phyloP scores from a whole-genome alignment of 768 basidiomycete genomes.

The Leccinum subgranulosum region DNA sequence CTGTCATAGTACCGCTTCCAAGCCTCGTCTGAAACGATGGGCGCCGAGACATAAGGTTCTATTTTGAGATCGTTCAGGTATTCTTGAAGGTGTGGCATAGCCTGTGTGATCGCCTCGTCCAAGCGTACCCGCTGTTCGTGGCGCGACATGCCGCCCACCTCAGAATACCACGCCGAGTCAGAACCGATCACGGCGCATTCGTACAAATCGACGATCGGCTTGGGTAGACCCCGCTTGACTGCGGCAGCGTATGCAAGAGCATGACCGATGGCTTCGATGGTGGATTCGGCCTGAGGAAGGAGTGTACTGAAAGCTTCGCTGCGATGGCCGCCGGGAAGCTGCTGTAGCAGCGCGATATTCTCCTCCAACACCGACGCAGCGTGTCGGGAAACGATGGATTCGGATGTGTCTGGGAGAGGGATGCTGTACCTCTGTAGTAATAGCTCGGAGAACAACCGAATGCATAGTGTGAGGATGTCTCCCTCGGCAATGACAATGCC shows the following conservation, averaged over 20 bases:
- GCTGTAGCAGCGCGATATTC: constrained; percentile 38
- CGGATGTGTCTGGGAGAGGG: constrained; percentile 40
- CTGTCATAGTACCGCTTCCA: constrained; percentile 47
- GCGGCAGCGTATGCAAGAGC: constrained; percentile 59
- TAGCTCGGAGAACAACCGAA: constrained; percentile 57
- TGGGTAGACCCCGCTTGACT: constrained; percentile 39
- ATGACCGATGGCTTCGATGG: constrained; percentile 62
- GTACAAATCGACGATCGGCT: constrained; percentile 53
- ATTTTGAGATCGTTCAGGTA: constrained; percentile 45
- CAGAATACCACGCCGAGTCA: constrained; percentile 13
- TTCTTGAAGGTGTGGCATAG: constrained; percentile 31
- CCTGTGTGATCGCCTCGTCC: constrained; percentile 34
- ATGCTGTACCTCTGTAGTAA: constrained; percentile 52
- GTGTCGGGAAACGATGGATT: constrained; percentile 54
- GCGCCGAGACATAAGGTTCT: constrained; percentile 49
- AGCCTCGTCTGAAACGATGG: constrained; percentile 47
- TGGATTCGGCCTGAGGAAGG: constrained; percentile 51
- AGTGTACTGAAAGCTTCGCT: constrained; percentile 44
- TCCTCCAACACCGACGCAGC: constrained; percentile 45
- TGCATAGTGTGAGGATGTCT: constrained; percentile 49
- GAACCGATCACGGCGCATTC: constrained; percentile 32
- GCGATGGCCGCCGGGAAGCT: constrained; percentile 29
- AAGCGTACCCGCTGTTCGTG: constrained; percentile 46
- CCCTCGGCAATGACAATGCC: constrained; percentile 61
- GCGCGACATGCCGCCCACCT: constrained; percentile 14